Percentiles rank a stretch among this genome's conserved stretches.
Evolutionary conservation across 2,329 filamentous ascomycete species (phyloP).

Genomic region (Leptographium lundbergii): DNA sequence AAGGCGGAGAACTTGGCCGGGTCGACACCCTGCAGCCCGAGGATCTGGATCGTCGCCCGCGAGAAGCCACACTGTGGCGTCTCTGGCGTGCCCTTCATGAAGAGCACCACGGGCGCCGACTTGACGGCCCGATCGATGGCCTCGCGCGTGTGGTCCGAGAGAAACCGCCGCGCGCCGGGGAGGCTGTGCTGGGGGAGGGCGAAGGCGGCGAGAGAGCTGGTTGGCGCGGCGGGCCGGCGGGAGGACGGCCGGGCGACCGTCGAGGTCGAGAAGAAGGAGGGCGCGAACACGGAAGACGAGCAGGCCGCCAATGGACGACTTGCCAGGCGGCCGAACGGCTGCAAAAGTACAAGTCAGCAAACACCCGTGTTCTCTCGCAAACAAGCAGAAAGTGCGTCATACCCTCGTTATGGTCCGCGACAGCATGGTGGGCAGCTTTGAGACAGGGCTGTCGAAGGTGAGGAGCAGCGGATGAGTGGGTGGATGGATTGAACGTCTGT

Average conservation of each 20-base stretch:
- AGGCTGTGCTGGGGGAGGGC: neutral
- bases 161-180: conserved; percentile 14
- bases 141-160: conserved; percentile 66
- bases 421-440: conserved; percentile 5
- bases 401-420: conserved; percentile 9
- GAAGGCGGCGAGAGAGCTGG: neutral
- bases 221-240: neutral
- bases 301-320: neutral
- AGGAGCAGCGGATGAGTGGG: neutral
- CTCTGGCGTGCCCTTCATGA: conserved; percentile 84
- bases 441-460: neutral
- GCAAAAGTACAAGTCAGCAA: neutral
- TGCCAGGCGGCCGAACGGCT: conserved; percentile 7
- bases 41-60: conserved; percentile 83
- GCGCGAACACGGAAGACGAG: neutral
- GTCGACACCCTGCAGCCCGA: conserved; percentile 89
- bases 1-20: conserved; percentile 95
- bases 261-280: neutral
- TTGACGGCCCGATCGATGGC: conserved; percentile 85
- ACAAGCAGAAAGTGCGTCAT: neutral
- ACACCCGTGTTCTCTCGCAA: neutral
- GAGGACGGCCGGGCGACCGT: neutral
- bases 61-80: conserved; percentile 81
- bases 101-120: conserved; percentile 85
- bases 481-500: neutral